phyloP scores from a whole-genome alignment of 2,329 filamentous ascomycete species.

The Colletotrichum coccodes region DNA sequence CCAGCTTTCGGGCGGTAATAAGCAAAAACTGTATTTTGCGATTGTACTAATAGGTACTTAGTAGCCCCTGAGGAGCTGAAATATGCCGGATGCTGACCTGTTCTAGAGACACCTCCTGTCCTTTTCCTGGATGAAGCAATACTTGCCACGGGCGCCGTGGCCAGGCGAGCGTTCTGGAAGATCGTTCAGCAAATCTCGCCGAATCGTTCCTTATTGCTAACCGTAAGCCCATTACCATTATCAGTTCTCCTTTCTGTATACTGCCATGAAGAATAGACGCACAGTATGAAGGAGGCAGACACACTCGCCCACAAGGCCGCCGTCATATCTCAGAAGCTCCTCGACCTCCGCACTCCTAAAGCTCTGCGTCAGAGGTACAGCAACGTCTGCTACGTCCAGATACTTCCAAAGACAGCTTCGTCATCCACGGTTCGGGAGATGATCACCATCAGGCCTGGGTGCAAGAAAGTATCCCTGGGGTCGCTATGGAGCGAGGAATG shows the following conservation, averaged over 20 bases:
- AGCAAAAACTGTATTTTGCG: slow-evolving; percentile 77
- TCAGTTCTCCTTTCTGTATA: neutral
- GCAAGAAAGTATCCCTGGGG: slow-evolving; percentile 57
- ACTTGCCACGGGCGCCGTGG: slow-evolving; percentile 78
- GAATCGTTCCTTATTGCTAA: slow-evolving; percentile 75
- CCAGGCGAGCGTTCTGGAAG: slow-evolving; percentile 81
- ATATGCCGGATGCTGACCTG: neutral
- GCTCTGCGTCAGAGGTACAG: slow-evolving; percentile 68
- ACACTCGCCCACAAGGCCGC: slow-evolving; percentile 66
- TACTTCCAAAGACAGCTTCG: slow-evolving; percentile 68
- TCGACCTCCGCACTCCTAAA: slow-evolving; percentile 70
- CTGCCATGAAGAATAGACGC: slow-evolving; percentile 55
- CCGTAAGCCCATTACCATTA: slow-evolving; percentile 39
- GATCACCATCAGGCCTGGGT: slow-evolving; percentile 67
- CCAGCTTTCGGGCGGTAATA: slow-evolving; percentile 80
- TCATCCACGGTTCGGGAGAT: slow-evolving; percentile 66
- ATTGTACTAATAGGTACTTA: slow-evolving; percentile 81
- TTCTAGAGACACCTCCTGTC: neutral
- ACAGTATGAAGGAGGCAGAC: slow-evolving; percentile 85
- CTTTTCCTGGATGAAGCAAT: slow-evolving; percentile 77
- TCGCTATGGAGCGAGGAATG: slow-evolving; percentile 64
- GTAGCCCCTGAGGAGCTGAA: slow-evolving; percentile 47
- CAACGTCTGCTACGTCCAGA: slow-evolving; percentile 70
- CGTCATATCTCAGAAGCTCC: slow-evolving; percentile 50
- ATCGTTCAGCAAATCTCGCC: slow-evolving; percentile 73